A percentile compares a stretch with the other conserved stretches of the same genome.
These are phyloP conservation scores for Aphelidium insulamus DNA, from an alignment of 371 early-diverging fungal species.

Conservation along the genomic window DNA sequence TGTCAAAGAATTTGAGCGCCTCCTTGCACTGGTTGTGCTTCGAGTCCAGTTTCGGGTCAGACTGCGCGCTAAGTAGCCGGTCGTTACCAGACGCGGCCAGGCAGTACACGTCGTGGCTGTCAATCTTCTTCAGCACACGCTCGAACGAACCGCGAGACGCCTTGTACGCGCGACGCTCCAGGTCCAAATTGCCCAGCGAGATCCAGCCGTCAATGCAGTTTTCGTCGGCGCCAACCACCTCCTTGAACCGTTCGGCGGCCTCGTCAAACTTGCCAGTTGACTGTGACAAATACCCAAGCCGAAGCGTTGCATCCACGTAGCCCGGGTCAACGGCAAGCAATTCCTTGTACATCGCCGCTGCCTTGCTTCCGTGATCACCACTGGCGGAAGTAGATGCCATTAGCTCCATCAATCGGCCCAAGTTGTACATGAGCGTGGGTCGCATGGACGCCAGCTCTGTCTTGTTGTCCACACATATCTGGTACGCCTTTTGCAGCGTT, in stretches of 20 bases:
- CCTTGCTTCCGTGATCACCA: conserved; percentile 26
- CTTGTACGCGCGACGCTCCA: conserved; percentile 24
- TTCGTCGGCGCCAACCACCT: conserved; percentile 35
- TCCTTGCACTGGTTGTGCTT: conserved; percentile 25
- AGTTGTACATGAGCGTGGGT: conserved; percentile 53
- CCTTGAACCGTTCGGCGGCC: conserved; percentile 34
- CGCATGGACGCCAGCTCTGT: not conserved
- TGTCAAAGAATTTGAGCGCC: conserved; percentile 58
- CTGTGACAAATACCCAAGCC: conserved; percentile 46
- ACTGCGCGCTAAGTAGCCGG: conserved; percentile 32
- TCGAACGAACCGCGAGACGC: conserved; percentile 46
- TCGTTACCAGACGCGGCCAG: conserved; percentile 62
- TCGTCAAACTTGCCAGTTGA: conserved; percentile 19
- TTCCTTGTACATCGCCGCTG: conserved; percentile 33
- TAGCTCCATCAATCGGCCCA: conserved; percentile 60
- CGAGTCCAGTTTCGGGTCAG: not conserved
- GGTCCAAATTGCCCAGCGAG: conserved; percentile 42
- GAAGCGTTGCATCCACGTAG: conserved; percentile 46
- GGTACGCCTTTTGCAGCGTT: conserved; percentile 14
- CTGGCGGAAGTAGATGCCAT: too few species aligned
- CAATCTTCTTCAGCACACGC: conserved; percentile 44
- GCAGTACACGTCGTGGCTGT: conserved; percentile 55
- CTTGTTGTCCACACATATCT: conserved; percentile 7
- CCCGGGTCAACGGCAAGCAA: conserved; percentile 38
- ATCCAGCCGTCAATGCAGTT: conserved; percentile 37